Percentiles rank a stretch among this genome's conserved stretches.
Evolutionary conservation across 768 basidiomycete species (phyloP).

Genomic region (Sutorius australiensis): DNA sequence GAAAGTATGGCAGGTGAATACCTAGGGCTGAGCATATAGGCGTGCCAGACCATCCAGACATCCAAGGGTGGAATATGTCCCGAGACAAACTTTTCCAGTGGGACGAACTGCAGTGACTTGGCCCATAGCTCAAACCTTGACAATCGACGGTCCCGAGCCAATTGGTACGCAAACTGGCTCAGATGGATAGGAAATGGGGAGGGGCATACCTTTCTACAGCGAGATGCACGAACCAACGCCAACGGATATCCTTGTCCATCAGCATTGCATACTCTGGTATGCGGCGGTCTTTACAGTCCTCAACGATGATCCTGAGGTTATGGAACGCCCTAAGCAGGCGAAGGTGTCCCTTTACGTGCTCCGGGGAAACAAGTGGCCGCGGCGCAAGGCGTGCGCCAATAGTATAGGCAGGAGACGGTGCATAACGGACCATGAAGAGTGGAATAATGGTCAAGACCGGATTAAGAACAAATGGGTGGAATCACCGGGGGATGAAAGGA

Average conservation of each 20-base stretch:
- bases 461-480: not conserved
- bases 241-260: conserved; percentile 30
- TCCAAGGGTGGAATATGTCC: conserved; percentile 35
- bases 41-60: conserved; percentile 43
- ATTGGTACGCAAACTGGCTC: not conserved
- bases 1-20: conserved; percentile 3
- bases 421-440: conserved; percentile 1
- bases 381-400: conserved; percentile 17
- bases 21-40: conserved; percentile 39
- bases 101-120: conserved; percentile 18
- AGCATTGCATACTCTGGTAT: conserved; percentile 24
- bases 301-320: conserved; percentile 26
- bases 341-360: conserved; percentile 35
- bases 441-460: not conserved
- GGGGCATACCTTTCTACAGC: conserved; percentile 35
- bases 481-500: not conserved
- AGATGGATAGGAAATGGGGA: not conserved
- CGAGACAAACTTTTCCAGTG: conserved; percentile 25
- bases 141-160: not conserved
- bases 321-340: conserved; percentile 33
- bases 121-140: conserved; percentile 37
- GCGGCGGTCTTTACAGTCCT: conserved; percentile 26
- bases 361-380: conserved; percentile 29
- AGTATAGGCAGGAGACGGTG: conserved; percentile 8
- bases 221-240: conserved; percentile 39